A percentile compares a stretch with the other conserved stretches of the same genome.
Conservation (phyloP, 441 rosid genomes). For the Adansonia madagascariensis region DNA sequence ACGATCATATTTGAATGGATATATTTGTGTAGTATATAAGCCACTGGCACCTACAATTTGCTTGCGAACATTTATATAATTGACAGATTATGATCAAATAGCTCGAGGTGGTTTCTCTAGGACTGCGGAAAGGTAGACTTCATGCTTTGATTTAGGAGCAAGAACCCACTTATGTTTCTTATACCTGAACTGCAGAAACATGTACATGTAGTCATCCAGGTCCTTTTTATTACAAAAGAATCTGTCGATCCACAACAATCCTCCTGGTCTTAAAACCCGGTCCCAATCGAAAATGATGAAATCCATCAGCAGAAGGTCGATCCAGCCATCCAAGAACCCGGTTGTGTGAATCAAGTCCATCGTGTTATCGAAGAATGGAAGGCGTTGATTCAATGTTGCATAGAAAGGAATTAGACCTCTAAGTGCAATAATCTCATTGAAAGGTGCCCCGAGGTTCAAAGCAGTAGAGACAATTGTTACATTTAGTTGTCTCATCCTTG, state of each 20-base stretch:
- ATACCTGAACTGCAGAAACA: conserved; percentile 84
- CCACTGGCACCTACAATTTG: too few species aligned
- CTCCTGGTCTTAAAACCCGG: conserved; percentile 79
- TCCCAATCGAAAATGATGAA: conserved; percentile 88
- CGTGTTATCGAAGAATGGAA: conserved; percentile 83
- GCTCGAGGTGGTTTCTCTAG: conserved; percentile 89
- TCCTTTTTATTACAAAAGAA: conserved; percentile 75
- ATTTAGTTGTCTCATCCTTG: conserved; percentile 79
- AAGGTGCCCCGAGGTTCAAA: conserved; percentile 83
- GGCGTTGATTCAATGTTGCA: conserved; percentile 74
- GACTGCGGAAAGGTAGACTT: conserved; percentile 80
- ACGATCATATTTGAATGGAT: neutral
- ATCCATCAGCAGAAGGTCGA: conserved; percentile 70
- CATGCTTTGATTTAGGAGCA: conserved; percentile 65
- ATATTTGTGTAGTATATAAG: too few species aligned
- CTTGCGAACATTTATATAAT: too few species aligned
- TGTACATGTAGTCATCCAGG: conserved; percentile 84
- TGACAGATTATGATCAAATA: conserved; percentile 38
- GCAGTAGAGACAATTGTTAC: conserved; percentile 80
- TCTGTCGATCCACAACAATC: conserved; percentile 79
- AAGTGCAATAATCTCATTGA: conserved; percentile 78
- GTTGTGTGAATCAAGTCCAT: conserved; percentile 83
- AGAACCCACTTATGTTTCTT: conserved; percentile 83
- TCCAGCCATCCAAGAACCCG: conserved; percentile 85
- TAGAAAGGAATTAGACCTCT: conserved; percentile 78